Evolutionary conservation across 1,284 basidiomycete species (phyloP), one percentile per base, ranked within the genome.

Genomic region (Vanrija sp.): DNA sequence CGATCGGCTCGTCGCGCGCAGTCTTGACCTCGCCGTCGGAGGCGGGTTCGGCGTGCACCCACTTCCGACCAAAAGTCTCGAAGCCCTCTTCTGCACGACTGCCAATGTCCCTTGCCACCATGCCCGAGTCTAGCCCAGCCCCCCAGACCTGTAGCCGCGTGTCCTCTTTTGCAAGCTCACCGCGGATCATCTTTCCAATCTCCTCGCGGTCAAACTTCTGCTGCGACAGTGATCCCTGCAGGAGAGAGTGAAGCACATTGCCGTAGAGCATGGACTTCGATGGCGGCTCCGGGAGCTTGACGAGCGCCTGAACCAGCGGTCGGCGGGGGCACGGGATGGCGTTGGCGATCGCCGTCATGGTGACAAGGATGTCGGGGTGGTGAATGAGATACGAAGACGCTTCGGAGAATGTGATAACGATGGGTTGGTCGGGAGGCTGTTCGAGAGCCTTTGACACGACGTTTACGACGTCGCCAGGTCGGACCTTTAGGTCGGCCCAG

Each of bases 281-380:
- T 1, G 72, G 61, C 6, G 72, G 68, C 34, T 68, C 42, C 74
- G 78, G 64, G 82, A 85, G 29, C 74, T 83, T 55, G 78, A 83
- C 38, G 80, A 86, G 58, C 80, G 85, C 49, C 10, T 86, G 83
- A 1, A 97, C 78, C 16, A 96, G 79, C 1, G 93, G 89, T 68
- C 87, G 88, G 15, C 94, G 85, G 7, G 83, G 77, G 70, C 94
- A 97, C 58, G 86, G 83, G 4, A 88, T 81, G 0, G 91, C 85
- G 57, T 85, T 88, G 4, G 91, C 86, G 21, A 96, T 84, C 0
- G 88, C 83, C 0, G 93, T 95, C 40, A 91, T 87, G 1, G 93
- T 93, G 46, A 96, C 75, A 49, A 97, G 86, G 44, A 90, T 77
- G 73, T 97, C 94, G 1, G 93, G 93, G 67, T 96, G 90, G 43